Evolutionary conservation across 73 alveolate genomes (phyloP), one percentile per base, ranked within the genome.

Genomic region (Paramecium bursaria): DNA sequence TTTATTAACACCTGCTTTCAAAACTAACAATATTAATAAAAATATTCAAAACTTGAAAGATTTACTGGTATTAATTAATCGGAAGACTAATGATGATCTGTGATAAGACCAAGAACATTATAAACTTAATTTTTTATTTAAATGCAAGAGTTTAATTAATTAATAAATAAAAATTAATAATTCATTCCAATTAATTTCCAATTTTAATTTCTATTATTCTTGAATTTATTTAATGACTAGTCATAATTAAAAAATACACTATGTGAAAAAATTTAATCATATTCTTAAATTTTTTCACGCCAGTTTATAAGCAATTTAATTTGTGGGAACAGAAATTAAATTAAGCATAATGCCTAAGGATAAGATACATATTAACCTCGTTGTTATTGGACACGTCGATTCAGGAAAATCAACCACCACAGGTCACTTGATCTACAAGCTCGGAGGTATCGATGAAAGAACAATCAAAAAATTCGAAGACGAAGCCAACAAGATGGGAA

Each of bases 321-420:
- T 30, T 10, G 76, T 29, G n/a, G n/a, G n/a, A n/a, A n/a, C n/a
- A 57, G 33, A 57, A 50, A 57, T 31, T 35, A 74, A 74, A 31
- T 33, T 46, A 74, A 22, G 26, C 22, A 39, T 21, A 75, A 87
- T 87, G 93, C 77, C 85, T 14, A 94, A 91, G 75, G 98, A 95
- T 57, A 95, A 94, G 95, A 53, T 48, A 44, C 98, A 96, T 91
- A 85, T 95, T 30, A 96, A 93, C 94, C 74, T 96, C 86, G 99
- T 90, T 90, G 96, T 94, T 91, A 93, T 94, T 42, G 99, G 99
- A 44, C 97, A 94, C 92, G 96, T 90, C 95, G 95, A 93, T 88
- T 93, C 99, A 35, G 98, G 98, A 29, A 96, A 96, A 86, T 96
- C 99, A 29, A 96, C 98, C 91, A 76, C 98, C 88, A 91, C 96